These are phyloP conservation scores for Colletotrichum tanaceti DNA, from an alignment of 2,329 filamentous ascomycete species.

Conservation along the genomic window DNA sequence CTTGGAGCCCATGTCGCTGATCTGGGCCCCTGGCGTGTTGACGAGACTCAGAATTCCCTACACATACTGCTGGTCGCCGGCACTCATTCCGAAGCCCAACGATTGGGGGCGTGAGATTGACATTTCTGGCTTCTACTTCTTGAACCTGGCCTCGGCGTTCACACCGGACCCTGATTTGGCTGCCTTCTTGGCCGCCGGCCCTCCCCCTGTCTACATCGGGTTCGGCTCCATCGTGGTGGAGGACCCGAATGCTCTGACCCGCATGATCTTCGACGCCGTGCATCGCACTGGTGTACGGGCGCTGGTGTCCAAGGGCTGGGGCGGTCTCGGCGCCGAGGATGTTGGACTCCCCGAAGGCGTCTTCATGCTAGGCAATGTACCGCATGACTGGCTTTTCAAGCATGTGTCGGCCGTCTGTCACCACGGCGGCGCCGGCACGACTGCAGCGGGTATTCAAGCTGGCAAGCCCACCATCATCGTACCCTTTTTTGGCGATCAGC, in stretches of 20 bases:
- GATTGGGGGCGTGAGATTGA: conserved; percentile 81
- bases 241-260: conserved; percentile 77
- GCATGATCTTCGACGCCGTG: conserved; percentile 78
- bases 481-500: conserved; percentile 88
- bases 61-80: conserved; percentile 92
- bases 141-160: conserved; percentile 74
- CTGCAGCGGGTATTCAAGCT: conserved; percentile 83
- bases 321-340: conserved; percentile 80
- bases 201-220: conserved; percentile 82
- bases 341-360: conserved; percentile 78
- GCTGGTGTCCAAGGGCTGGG: conserved; percentile 89
- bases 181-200: conserved; percentile 74
- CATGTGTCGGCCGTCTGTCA: conserved; percentile 85
- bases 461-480: conserved; percentile 86
- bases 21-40: conserved; percentile 85
- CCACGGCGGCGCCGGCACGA: conserved; percentile 89
- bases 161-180: conserved; percentile 73
- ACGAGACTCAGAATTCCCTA: conserved; percentile 81
- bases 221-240: conserved; percentile 88
- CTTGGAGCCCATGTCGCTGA: conserved; percentile 80
- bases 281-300: conserved; percentile 76
- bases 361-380: conserved; percentile 86
- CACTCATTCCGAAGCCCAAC: conserved; percentile 80
- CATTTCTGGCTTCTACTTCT: conserved; percentile 81
- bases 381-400: conserved; percentile 90